A percentile compares a stretch with the other conserved stretches of the same genome.
Conservation (phyloP, 495 filamentous ascomycete genomes). For the Chaetomium tenue region DNA sequence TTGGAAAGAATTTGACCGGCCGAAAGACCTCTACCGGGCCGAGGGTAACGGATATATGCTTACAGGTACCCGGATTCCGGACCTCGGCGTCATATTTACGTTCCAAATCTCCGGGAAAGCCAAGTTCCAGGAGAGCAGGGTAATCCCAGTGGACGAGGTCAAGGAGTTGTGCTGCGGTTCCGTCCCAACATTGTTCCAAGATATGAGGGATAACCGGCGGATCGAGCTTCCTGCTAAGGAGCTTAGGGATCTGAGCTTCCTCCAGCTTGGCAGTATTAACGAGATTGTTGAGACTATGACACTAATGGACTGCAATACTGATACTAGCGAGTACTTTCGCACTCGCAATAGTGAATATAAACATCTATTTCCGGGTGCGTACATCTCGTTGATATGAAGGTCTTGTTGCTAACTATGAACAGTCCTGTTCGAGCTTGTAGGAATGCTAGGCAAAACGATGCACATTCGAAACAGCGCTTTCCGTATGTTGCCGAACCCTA, state of each 20-base stretch:
- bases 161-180: slow-evolving; percentile 50
- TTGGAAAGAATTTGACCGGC: slow-evolving; percentile 52
- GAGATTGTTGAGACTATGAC: slow-evolving; percentile 49
- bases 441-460: slow-evolving; percentile 49
- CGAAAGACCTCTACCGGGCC: slow-evolving; percentile 44
- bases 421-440: slow-evolving; percentile 54
- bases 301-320: slow-evolving; percentile 44
- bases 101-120: slow-evolving; percentile 45
- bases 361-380: slow-evolving; percentile 50
- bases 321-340: slow-evolving; percentile 42
- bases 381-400: too few relatives aligned
- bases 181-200: slow-evolving; percentile 47
- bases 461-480: slow-evolving; percentile 44
- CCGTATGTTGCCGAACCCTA: slow-evolving; percentile 52
- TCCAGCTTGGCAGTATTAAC: slow-evolving; percentile 39
- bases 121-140: slow-evolving; percentile 43
- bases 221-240: slow-evolving; percentile 41
- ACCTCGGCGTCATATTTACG: slow-evolving; percentile 50
- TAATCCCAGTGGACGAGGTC: slow-evolving; percentile 48
- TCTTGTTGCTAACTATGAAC: not conserved
- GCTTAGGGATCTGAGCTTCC: slow-evolving; percentile 33
- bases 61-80: slow-evolving; percentile 41
- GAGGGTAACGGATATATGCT: slow-evolving; percentile 54
- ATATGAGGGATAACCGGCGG: slow-evolving; percentile 34
- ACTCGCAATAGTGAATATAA: slow-evolving; percentile 33